phyloP scores from a whole-genome alignment of 345 rosid species.

The Populus simonii region DNA sequence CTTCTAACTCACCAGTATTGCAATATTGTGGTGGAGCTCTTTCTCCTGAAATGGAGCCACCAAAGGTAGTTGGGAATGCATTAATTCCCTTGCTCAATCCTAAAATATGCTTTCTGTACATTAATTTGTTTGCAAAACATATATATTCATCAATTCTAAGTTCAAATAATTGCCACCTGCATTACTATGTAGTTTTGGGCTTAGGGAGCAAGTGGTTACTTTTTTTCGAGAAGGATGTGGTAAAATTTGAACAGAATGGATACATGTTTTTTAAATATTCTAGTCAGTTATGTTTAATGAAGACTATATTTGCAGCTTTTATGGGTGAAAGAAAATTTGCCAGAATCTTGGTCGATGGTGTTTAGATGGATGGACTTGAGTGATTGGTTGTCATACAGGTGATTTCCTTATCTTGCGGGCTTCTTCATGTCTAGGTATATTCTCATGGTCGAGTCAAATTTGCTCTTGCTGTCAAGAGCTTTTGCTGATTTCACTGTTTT shows the following conservation, averaged over 20 bases:
- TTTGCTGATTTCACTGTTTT: slow-evolving; percentile 1
- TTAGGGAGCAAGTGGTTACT: background rate
- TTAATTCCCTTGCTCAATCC: background rate
- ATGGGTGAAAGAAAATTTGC: slow-evolving; percentile 96
- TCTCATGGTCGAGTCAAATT: slow-evolving; percentile 4
- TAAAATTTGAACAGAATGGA: background rate
- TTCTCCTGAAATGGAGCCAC: slow-evolving; percentile 95
- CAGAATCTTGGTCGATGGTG: slow-evolving; percentile 91
- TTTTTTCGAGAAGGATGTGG: background rate
- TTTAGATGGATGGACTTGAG: slow-evolving; percentile 99
- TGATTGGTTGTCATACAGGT: slow-evolving; percentile 97
- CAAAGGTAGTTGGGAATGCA: slow-evolving; percentile 51
- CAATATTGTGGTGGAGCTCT: slow-evolving; percentile 94
- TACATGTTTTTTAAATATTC: background rate
- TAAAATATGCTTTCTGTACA: background rate
- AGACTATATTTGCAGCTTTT: slow-evolving; percentile 59
- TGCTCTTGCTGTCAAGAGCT: background rate
- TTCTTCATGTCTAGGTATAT: slow-evolving; percentile 3
- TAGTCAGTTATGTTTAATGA: background rate
- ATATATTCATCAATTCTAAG: background rate
- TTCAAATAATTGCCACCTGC: background rate
- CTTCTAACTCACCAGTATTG: slow-evolving; percentile 65
- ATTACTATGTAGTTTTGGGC: background rate
- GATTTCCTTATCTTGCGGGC: slow-evolving; percentile 2
- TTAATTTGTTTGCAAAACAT: background rate